These are phyloP conservation scores for Talaromyces sp. DNA, from an alignment of 2,329 filamentous ascomycete genomes.

Conservation along the genomic window DNA sequence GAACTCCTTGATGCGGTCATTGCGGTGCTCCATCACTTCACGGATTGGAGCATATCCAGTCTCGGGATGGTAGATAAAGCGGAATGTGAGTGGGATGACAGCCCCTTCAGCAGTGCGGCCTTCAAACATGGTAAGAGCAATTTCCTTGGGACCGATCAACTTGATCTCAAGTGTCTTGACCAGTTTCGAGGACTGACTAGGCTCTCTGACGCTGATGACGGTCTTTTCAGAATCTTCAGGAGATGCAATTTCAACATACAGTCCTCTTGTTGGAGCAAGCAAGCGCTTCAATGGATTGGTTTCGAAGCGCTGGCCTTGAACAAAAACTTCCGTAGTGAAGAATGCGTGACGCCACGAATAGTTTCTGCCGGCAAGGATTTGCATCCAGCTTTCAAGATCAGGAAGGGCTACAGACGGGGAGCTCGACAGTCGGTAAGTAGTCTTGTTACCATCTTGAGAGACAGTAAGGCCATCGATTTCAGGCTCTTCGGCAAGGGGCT, in stretches of 20 bases:
- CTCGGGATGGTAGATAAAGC: constrained; percentile 91
- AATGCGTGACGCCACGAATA: constrained; percentile 94
- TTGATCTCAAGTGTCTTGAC: constrained; percentile 85
- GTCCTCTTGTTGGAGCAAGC: constrained; percentile 77
- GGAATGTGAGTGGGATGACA: constrained; percentile 76
- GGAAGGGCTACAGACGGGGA: constrained; percentile 72
- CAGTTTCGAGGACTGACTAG: constrained; percentile 78
- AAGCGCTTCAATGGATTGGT: constrained; percentile 93
- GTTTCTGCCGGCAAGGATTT: constrained; percentile 76
- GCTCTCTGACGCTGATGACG: constrained; percentile 80
- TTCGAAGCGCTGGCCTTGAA: constrained; percentile 95
- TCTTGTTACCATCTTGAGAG: constrained; percentile 73
- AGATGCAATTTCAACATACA: constrained; percentile 81
- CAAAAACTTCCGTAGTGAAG: constrained; percentile 87
- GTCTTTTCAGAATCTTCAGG: constrained; percentile 82
- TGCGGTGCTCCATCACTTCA: constrained; percentile 92
- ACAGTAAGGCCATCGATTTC: constrained; percentile 85
- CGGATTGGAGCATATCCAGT: constrained; percentile 95
- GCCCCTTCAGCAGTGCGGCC: constrained; percentile 81
- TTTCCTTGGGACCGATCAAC: constrained; percentile 70
- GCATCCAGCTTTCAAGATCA: constrained; percentile 76
- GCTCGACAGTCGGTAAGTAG: constrained; percentile 76
- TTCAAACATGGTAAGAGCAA: constrained; percentile 86
- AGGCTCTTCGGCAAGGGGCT: constrained; percentile 65
- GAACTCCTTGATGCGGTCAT: constrained; percentile 98